Evolutionary conservation across 306 rosid species (phyloP), one percentile per base, ranked within the genome.

Genomic region (Vigna trinervia): DNA sequence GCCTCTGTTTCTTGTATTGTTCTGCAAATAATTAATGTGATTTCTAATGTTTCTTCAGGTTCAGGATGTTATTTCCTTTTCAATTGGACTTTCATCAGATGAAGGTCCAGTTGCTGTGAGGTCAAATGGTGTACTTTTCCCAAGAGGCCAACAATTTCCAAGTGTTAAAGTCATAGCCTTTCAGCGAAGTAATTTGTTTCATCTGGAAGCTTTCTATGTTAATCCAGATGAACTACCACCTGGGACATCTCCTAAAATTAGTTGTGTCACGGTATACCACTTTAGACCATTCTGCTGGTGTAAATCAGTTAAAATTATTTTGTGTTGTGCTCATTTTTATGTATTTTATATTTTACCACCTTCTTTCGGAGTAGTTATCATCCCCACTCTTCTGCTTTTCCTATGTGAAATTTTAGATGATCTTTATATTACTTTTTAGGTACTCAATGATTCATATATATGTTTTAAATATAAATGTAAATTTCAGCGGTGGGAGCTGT

Each of bases 1-100:
- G 41, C 76, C 50, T 62, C 62, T 54, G 23, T 53, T 64, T 62
- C 36, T 22, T 15, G 58, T 70, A 51, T 39, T 65, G 51, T 30
- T 46, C 71, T 80, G 74, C 19, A 59, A n/a, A 72, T 48, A 65
- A 63, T 62, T 81, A 12, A 48, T 54, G 67, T 81, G 58, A 67
- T 76, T 72, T 57, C 45, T 69, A 50, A 50, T 64, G 62, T 32
- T 66, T 76, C 69, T 83, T 69, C 89, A 92, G 99, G 98, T 96
- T 77, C 89, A 86, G 86, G 99, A 96, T 84, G 75, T 86, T 59
- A 76, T 81, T 82, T 94, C 99, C 19, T 92, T 90, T 84, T 88
- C 65, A 76, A 87, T 71, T 85, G 93, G 87, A 82, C 86, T 87
- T 73, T 62, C 88, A 78, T 84, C 91, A 71, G 83, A 84, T 59